Evolutionary conservation across 345 rosid species (phyloP), one percentile per base, ranked within the genome.

Genomic region (Euphorbia lathyris): DNA sequence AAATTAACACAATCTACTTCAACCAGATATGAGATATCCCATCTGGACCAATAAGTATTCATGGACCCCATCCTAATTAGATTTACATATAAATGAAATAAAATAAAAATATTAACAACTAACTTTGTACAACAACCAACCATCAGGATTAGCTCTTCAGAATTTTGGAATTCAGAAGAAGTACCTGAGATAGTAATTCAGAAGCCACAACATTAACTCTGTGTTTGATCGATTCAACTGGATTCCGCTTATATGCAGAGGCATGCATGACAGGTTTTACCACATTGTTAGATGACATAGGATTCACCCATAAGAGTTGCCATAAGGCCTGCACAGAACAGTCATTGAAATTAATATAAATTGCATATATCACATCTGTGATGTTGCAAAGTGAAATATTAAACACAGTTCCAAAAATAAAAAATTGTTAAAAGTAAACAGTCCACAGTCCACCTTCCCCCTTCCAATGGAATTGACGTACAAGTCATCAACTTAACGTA

Each of bases 151-250:
- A 45, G 36, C 58, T 47, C 9, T 64, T 13, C 36, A 36, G 26
- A 43, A 58, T 32, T 5, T 16, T 27, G 11, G 9, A 19, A 23
- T 27, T 47, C 38, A 58, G 9, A 60, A n/a, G n/a, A 77, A 56
- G 45, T 76, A 93, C 99, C 99, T 92, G 98, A 43, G 97, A 87
- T 62, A 96, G 97, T 71, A 96, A 88, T 84, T 90, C 94, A 65
- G 98, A 86, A 66, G 86, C 93, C 58, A 82, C 94, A 80, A 76
- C 70, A 79, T 87, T 81, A 70, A 89, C 96, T 86, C 87, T 87
- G 67, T 77, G 76, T 73, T 90, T 92, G 73, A 90, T 81, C 65
- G 75, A 81, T 68, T 87, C 91, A 74, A 84, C 75, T 43, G 89
- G 89, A 63, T 78, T 83, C 83, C 73, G 81, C 83, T 75, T 89